Percentiles rank a stretch among this genome's conserved stretches.
Conservation (phyloP, 2,329 filamentous ascomycete genomes). For the Trichoderma asperellum region DNA sequence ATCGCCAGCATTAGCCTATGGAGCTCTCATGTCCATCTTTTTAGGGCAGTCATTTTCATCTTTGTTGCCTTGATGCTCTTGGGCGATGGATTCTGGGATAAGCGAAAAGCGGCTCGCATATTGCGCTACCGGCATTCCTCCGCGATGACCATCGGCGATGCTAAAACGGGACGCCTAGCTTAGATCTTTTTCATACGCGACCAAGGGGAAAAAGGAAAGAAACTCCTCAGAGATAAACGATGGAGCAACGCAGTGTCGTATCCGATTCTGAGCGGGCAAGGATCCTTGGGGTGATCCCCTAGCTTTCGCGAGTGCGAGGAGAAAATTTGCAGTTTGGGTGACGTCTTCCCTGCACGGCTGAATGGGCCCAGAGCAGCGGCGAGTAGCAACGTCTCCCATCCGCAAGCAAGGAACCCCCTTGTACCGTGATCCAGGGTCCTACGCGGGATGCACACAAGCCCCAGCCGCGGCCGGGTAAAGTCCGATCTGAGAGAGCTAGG, state of each 20-base stretch:
- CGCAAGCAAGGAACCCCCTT: neutral
- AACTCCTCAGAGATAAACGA: neutral
- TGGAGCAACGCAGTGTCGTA: neutral
- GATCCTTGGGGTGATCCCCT: slow-evolving; percentile 7
- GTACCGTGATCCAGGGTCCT: neutral
- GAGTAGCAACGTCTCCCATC: neutral
- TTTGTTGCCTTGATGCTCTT: neutral
- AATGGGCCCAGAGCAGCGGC: neutral
- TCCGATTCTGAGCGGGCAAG: slow-evolving; percentile 2
- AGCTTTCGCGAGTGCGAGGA: neutral
- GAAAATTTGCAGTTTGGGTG: neutral
- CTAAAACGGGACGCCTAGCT: slow-evolving; percentile 1
- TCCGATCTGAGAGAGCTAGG: slow-evolving; percentile 1
- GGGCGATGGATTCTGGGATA: slow-evolving; percentile 13
- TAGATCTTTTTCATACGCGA: neutral
- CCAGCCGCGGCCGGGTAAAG: neutral
- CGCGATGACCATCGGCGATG: neutral
- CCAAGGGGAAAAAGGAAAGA: neutral
- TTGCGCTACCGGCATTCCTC: neutral
- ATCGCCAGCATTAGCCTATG: neutral
- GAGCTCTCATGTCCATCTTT: neutral
- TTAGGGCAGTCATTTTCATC: neutral
- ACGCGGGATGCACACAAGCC: neutral
- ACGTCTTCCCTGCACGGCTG: slow-evolving; percentile 4
- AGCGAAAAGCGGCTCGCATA: slow-evolving; percentile 14